These are phyloP conservation scores for Cetradonia linearis DNA, from an alignment of 495 filamentous ascomycete genomes.

Conservation along the genomic window DNA sequence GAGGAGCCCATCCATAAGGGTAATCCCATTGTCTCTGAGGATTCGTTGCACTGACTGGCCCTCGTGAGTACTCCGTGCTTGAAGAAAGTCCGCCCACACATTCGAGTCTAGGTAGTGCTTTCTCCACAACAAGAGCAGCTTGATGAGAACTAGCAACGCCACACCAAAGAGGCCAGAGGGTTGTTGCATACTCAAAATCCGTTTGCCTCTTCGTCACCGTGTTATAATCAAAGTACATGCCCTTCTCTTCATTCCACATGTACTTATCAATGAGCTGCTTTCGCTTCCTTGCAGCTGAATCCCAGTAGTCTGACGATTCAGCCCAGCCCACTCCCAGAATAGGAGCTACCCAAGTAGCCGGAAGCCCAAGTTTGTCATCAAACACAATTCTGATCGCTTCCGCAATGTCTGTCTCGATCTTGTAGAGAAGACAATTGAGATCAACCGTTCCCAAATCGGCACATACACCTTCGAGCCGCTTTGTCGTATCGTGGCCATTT, in stretches of 20 bases:
- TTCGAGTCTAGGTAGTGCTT: constrained; percentile 76
- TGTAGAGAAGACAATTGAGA: constrained; percentile 86
- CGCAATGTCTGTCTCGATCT: constrained; percentile 88
- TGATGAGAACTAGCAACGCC: constrained; percentile 71
- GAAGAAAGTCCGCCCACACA: constrained; percentile 79
- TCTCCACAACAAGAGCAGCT: constrained; percentile 63
- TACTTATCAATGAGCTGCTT: constrained; percentile 77
- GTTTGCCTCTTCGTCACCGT: constrained; percentile 66
- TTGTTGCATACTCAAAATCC: constrained; percentile 77
- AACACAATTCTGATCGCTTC: constrained; percentile 73
- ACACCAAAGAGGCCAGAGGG: constrained; percentile 96
- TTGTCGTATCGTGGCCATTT: constrained; percentile 94
- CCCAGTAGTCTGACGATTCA: constrained; percentile 79
- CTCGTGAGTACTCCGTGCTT: constrained; percentile 77
- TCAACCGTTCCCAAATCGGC: constrained; percentile 89
- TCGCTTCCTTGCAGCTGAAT: constrained; percentile 68
- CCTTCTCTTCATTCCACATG: constrained; percentile 78
- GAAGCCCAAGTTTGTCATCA: constrained; percentile 65
- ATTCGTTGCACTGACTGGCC: constrained; percentile 62
- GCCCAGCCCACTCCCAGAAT: constrained; percentile 47
- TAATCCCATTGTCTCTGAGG: constrained; percentile 98
- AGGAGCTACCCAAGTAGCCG: constrained; percentile 60
- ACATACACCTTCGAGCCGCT: constrained; percentile 78
- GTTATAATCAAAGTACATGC: constrained; percentile 96
- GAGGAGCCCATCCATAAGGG: constrained; percentile 94